Percentiles rank a stretch among this genome's conserved stretches.
phyloP scores from a whole-genome alignment of 495 filamentous ascomycete species.

The Daldinia bambusicola region DNA sequence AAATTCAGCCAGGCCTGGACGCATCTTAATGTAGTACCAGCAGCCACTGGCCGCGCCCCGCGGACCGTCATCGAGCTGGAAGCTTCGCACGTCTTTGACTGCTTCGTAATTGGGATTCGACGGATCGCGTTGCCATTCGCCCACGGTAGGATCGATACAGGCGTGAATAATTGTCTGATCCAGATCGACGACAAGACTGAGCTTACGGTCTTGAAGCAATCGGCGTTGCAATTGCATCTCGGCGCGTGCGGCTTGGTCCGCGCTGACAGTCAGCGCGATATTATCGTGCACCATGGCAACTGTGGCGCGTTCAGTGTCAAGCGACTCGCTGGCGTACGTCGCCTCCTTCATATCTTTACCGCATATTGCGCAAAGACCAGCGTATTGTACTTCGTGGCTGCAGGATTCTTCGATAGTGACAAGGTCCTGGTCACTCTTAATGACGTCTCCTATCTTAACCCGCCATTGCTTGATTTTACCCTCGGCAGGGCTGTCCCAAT shows the following conservation, averaged over 20 bases:
- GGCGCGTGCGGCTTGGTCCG: constrained; percentile 77
- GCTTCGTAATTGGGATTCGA: constrained; percentile 91
- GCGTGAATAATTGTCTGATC: constrained; percentile 99
- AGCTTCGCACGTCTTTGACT: constrained; percentile 84
- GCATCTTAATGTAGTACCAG: constrained; percentile 98
- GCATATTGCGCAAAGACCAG: constrained; percentile 88
- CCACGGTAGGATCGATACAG: constrained; percentile 94
- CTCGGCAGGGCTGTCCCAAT: constrained; percentile 84
- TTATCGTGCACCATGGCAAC: constrained; percentile 96
- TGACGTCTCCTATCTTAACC: constrained; percentile 74
- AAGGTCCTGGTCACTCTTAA: constrained; percentile 67
- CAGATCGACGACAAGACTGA: constrained; percentile 95
- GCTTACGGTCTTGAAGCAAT: constrained; percentile 78
- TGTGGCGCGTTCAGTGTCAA: constrained; percentile 79
- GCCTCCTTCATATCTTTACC: constrained; percentile 94
- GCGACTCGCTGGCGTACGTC: constrained; percentile 61
- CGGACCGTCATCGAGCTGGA: constrained; percentile 90
- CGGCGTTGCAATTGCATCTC: constrained; percentile 88
- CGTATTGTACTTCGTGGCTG: constrained; percentile 88
- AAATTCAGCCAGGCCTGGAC: constrained; percentile 89
- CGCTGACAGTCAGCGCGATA: constrained; percentile 77
- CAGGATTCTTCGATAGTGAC: constrained; percentile 91
- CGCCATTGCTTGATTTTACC: constrained; percentile 81
- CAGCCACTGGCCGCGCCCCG: constrained; percentile 69
- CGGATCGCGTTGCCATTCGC: constrained; percentile 90